Conservation (phyloP, 768 basidiomycete genomes). For the Hygrophorus pudorinus region DNA sequence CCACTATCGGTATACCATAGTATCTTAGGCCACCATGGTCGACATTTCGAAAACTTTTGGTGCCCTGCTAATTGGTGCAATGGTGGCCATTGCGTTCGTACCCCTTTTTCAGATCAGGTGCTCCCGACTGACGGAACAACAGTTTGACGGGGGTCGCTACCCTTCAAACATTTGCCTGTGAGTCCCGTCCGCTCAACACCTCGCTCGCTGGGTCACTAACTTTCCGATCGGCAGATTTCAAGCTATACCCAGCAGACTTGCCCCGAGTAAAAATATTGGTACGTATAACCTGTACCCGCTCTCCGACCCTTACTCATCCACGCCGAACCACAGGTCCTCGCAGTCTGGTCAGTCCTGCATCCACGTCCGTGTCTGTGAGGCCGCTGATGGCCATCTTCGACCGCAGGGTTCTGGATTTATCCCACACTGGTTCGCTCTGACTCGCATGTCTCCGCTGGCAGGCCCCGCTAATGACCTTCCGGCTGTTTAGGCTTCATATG, state of each 20-base stretch:
- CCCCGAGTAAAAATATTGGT: no score
- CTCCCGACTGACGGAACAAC: background rate
- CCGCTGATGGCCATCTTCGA: background rate
- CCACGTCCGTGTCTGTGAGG: no score
- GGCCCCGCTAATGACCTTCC: no score
- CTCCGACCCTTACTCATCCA: no score
- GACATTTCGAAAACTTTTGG: constrained; percentile 11
- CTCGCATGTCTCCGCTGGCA: no score
- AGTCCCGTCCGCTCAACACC: no score
- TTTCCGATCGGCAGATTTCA: no score
- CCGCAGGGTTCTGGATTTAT: constrained; percentile 18
- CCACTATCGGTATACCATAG: background rate
- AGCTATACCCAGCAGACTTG: no score
- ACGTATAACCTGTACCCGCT: no score
- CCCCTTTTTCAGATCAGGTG: no score
- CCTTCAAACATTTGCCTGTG: constrained; percentile 11
- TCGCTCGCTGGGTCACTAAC: no score
- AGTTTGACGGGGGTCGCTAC: constrained; percentile 16
- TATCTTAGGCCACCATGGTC: background rate
- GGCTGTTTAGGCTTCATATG: constrained; percentile 15
- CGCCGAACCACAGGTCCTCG: background rate
- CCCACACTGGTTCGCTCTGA: constrained; percentile 15
- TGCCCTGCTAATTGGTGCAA: constrained; percentile 16
- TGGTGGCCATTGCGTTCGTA: constrained; percentile 17
- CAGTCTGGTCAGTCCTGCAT: constrained; percentile 6